Evolutionary conservation across 768 basidiomycete species (phyloP).

Genomic region (Leccinum aurantiacum): DNA sequence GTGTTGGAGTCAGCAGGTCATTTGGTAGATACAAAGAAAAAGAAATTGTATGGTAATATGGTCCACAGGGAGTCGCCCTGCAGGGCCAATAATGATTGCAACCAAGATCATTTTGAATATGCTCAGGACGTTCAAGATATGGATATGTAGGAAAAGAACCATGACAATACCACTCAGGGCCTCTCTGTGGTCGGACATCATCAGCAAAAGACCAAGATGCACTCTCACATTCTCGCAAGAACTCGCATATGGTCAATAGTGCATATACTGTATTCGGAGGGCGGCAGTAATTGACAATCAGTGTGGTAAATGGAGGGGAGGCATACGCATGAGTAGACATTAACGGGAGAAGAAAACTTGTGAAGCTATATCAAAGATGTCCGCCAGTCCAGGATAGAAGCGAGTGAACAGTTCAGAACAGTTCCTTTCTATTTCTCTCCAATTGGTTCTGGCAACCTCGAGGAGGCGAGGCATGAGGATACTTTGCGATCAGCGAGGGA

Average conservation of each 20-base stretch:
- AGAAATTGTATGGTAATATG: too few relatives aligned
- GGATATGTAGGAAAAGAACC: not conserved
- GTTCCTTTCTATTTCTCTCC: slow-evolving; percentile 10
- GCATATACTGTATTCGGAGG: slow-evolving; percentile 19
- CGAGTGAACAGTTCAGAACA: slow-evolving; percentile 18
- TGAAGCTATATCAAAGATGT: slow-evolving; percentile 19
- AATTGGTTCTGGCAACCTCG: slow-evolving; percentile 27
- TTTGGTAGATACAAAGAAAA: too few relatives aligned
- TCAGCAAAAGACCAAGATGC: not conserved
- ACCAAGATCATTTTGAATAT: not conserved
- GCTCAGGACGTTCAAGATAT: not conserved
- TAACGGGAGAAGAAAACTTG: not conserved
- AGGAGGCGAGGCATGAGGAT: slow-evolving; percentile 13
- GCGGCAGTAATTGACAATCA: slow-evolving; percentile 22
- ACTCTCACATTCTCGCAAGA: not conserved
- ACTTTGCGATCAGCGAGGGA: slow-evolving; percentile 23
- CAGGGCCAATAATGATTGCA: not conserved
- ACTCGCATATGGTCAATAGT: not conserved
- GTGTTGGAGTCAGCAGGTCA: too few relatives aligned
- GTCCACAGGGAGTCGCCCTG: too few relatives aligned
- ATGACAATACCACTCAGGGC: not conserved
- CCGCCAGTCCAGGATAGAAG: slow-evolving; percentile 14
- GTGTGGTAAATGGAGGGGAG: slow-evolving; percentile 1
- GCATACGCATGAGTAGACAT: slow-evolving; percentile 22
- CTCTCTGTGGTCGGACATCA: not conserved